Conservation (phyloP, 2,329 filamentous ascomycete genomes). For the Cytospora mali region DNA sequence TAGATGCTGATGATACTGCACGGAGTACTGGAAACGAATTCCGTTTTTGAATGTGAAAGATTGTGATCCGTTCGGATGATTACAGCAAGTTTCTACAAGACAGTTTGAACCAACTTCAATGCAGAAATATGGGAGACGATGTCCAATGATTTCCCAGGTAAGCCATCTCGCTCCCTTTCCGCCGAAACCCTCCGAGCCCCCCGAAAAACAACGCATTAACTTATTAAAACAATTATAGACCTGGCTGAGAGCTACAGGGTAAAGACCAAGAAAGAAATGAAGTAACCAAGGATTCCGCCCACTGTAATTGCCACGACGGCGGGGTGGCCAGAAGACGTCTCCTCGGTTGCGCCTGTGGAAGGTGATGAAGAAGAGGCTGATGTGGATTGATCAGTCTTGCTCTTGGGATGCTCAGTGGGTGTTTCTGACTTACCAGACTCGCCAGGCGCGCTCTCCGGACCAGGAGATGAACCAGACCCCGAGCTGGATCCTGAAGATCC, state of each 20-base stretch:
- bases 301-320: conserved; percentile 11
- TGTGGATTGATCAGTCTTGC: not conserved
- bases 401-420: not conserved
- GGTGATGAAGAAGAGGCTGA: not conserved
- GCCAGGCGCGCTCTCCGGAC: not conserved
- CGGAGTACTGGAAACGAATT: not conserved
- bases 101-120: not conserved
- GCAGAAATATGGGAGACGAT: not conserved
- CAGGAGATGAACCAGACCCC: not conserved
- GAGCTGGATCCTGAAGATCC: not conserved
- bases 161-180: not conserved
- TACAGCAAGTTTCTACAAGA: not conserved
- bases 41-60: not conserved
- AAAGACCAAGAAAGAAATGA: conserved; percentile 8
- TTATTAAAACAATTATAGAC: not conserved
- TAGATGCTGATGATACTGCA: not conserved
- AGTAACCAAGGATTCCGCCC: conserved; percentile 10
- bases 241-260: not conserved
- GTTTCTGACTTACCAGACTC: not conserved
- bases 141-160: not conserved
- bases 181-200: not conserved
- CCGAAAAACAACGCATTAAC: not conserved
- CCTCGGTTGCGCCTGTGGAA: conserved; percentile 3
- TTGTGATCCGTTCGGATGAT: not conserved
- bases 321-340: conserved; percentile 6